phyloP scores from a whole-genome alignment of 495 filamentous ascomycete genomes.

The Aspergillus olivimuriae region DNA sequence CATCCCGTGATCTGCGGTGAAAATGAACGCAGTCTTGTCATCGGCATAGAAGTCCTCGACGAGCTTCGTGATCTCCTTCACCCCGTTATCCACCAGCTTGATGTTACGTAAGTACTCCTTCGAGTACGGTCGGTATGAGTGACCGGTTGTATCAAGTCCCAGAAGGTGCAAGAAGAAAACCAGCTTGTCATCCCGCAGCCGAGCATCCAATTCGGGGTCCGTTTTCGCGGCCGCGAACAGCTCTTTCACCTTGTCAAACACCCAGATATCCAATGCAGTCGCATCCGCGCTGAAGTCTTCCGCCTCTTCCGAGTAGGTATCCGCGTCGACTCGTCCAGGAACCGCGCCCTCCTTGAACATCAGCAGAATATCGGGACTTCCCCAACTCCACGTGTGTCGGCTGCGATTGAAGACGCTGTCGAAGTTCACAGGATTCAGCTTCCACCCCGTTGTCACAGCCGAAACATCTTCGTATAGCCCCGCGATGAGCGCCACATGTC shows the following conservation, averaged over 20 bases:
- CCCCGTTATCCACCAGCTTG: constrained; percentile 85
- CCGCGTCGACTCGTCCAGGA: constrained; percentile 78
- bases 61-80: constrained; percentile 72
- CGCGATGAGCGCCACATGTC: constrained; percentile 96
- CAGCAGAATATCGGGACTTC: constrained; percentile 91
- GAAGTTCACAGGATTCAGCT: constrained; percentile 96
- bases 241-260: constrained; percentile 87
- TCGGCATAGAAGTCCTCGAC: constrained; percentile 91
- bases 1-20: constrained; percentile 99
- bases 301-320: constrained; percentile 72
- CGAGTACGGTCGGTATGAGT: constrained; percentile 84
- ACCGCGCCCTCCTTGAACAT: constrained; percentile 96
- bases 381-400: constrained; percentile 98
- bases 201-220: constrained; percentile 69
- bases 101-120: constrained; percentile 94
- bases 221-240: constrained; percentile 73
- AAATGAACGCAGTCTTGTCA: constrained; percentile 87
- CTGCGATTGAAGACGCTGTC: constrained; percentile 98
- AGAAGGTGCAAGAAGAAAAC: constrained; percentile 97
- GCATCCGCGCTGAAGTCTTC: constrained; percentile 90
- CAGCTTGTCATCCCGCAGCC: constrained; percentile 73
- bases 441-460: constrained; percentile 96
- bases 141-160: constrained; percentile 92
- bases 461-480: constrained; percentile 98
- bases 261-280: constrained; percentile 80